Evolutionary conservation across 257 asterid genomes (phyloP).

Genomic region (Thymus quinquecostatus): DNA sequence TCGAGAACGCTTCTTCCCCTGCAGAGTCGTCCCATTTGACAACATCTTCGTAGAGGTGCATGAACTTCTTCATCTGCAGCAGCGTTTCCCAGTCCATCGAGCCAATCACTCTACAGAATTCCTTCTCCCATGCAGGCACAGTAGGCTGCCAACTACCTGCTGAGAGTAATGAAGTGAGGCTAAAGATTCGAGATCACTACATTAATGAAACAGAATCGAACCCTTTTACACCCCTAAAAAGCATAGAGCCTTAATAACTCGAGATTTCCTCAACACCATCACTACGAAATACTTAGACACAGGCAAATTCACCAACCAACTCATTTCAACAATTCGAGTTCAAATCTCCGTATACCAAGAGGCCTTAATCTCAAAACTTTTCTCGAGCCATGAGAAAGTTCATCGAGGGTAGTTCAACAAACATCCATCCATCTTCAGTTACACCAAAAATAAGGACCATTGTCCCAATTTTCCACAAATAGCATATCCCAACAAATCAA

Average conservation of each 20-base stretch:
- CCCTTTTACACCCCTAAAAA: background rate
- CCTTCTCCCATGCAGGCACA: constrained; percentile 78
- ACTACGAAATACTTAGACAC: background rate
- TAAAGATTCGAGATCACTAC: background rate
- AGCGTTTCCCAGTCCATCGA: constrained; percentile 68
- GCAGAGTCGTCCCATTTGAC: constrained; percentile 78
- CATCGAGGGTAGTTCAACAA: constrained; percentile 18
- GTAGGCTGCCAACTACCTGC: constrained; percentile 63
- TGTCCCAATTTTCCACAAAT: constrained; percentile 10
- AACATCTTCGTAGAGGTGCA: constrained; percentile 58
- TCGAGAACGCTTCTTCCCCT: constrained; percentile 65
- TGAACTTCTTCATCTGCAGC: constrained; percentile 53
- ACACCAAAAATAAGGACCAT: constrained; percentile 7
- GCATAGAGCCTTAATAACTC: too few species aligned
- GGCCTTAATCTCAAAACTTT: background rate
- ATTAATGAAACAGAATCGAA: background rate
- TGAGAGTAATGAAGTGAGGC: constrained; percentile 24
- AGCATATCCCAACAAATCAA: background rate
- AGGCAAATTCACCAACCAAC: constrained; percentile 12
- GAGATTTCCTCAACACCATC: background rate
- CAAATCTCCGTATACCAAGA: background rate
- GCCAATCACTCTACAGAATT: constrained; percentile 68
- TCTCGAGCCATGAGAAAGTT: constrained; percentile 1
- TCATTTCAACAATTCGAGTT: constrained; percentile 8
- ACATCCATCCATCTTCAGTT: constrained; percentile 8